Conservation (phyloP, 202 grass and related monocot species). For the Panicum hallii region DNA sequence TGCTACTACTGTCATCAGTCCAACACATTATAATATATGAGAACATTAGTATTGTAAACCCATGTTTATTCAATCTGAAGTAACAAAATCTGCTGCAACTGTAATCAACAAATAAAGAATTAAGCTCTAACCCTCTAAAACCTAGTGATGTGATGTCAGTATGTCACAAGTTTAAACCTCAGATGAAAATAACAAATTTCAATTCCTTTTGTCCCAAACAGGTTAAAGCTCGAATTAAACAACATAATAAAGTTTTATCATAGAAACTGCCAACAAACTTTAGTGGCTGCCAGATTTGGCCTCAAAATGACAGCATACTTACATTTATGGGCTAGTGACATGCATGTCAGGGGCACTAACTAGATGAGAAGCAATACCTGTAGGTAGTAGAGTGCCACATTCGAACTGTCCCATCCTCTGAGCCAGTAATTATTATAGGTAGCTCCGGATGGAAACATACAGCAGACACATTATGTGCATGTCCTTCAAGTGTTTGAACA, state of each 20-base stretch:
- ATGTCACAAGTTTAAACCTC: background rate
- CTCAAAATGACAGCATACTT: background rate
- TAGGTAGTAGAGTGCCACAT: constrained; percentile 87
- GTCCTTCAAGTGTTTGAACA: constrained; percentile 88
- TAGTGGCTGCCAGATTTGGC: background rate
- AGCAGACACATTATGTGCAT: constrained; percentile 83
- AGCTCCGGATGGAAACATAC: constrained; percentile 85
- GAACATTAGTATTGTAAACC: background rate
- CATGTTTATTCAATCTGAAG: background rate
- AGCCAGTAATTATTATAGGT: constrained; percentile 88
- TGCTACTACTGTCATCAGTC: background rate
- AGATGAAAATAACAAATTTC: background rate
- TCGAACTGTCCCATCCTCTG: constrained; percentile 80
- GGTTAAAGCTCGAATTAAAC: background rate
- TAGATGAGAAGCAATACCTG: constrained; percentile 50
- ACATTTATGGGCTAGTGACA: background rate
- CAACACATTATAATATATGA: background rate
- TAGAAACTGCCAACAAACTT: background rate
- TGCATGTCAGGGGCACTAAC: background rate
- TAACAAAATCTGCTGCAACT: constrained; percentile 1
- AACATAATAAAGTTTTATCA: background rate
- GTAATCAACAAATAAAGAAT: background rate
- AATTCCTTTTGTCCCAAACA: background rate
- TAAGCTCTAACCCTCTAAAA: background rate
- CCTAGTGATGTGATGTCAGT: background rate